Evolutionary conservation across 192 early-diverging fungal genomes (phyloP).

Genomic region (Martensiomyces pterosporus): DNA sequence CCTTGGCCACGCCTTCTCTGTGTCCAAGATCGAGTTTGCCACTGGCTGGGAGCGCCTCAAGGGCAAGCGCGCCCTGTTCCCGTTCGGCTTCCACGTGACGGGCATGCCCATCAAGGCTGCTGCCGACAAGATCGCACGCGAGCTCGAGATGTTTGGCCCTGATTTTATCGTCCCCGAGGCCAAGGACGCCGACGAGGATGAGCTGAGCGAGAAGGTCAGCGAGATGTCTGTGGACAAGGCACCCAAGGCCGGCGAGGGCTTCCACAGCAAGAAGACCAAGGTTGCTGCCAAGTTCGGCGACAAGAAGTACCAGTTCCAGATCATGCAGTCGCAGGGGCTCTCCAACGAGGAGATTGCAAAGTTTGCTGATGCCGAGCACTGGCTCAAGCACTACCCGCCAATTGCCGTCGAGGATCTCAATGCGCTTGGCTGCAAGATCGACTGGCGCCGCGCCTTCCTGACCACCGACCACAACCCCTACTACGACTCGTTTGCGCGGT

Average conservation of each 20-base stretch:
- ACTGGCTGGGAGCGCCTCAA: conserved; percentile 88
- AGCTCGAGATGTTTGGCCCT: conserved; percentile 51
- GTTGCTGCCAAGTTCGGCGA: conserved; percentile 79
- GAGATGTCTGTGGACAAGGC: conserved; percentile 54
- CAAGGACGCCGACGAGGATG: conserved; percentile 27
- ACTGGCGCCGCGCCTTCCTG: conserved; percentile 96
- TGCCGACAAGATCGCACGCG: conserved; percentile 50
- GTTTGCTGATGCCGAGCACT: conserved; percentile 87
- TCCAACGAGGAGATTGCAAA: conserved; percentile 83
- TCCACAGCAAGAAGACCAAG: conserved; percentile 70
- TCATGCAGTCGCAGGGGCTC: conserved; percentile 87
- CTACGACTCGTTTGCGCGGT: conserved; percentile 96
- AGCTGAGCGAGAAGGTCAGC: conserved; percentile 39
- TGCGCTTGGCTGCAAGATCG: conserved; percentile 74
- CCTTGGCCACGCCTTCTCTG: conserved; percentile 93
- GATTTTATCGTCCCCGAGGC: conserved; percentile 41
- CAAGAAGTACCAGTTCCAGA: conserved; percentile 93
- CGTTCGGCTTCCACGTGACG: conserved; percentile 97
- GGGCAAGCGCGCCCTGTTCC: conserved; percentile 89
- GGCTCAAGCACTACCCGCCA: conserved; percentile 94
- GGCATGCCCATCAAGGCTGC: conserved; percentile 98
- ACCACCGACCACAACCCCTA: conserved; percentile 98
- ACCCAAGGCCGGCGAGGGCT: conserved; percentile 23
- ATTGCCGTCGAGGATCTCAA: conserved; percentile 75
- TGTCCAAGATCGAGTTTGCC: conserved; percentile 96